phyloP scores from a whole-genome alignment of 495 filamentous ascomycete species.

The Articulospora tetracladia region DNA sequence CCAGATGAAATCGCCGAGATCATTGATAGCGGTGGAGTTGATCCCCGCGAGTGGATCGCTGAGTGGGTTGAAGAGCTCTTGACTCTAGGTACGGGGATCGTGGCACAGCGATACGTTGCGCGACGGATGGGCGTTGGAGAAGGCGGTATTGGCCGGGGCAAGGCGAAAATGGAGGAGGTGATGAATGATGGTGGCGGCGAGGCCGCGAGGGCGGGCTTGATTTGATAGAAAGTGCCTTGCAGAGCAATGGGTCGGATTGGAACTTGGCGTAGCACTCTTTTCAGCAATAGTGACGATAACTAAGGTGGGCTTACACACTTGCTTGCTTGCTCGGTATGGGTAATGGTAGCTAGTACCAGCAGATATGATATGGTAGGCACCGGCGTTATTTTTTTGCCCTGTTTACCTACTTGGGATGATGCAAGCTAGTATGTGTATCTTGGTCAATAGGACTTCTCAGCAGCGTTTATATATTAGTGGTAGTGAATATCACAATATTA shows the following conservation, averaged over 20 bases:
- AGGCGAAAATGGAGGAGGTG: slow-evolving; percentile 65
- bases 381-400: too few relatives aligned
- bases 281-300: neutral
- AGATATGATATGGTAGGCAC: too few relatives aligned
- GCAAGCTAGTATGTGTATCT: too few relatives aligned
- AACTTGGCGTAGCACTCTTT: neutral
- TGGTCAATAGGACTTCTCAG: too few relatives aligned
- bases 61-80: slow-evolving; percentile 95
- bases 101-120: slow-evolving; percentile 96
- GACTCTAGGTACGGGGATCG: slow-evolving; percentile 71
- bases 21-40: slow-evolving; percentile 81
- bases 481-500: too few relatives aligned
- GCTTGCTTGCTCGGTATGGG: too few relatives aligned
- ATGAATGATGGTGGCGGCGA: slow-evolving; percentile 75
- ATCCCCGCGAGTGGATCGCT: slow-evolving; percentile 93
- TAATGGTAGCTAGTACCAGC: too few relatives aligned
- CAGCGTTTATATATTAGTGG: too few relatives aligned
- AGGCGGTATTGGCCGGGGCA: slow-evolving; percentile 74
- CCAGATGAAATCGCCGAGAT: slow-evolving; percentile 87
- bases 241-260: neutral
- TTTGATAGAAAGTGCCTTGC: slow-evolving; percentile 24
- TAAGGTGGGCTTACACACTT: neutral
- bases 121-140: slow-evolving; percentile 94
- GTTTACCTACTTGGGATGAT: too few relatives aligned
- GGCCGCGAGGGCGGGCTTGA: slow-evolving; percentile 66